phyloP scores from a whole-genome alignment of 257 asterid species.

The Penstemon newberryi region DNA sequence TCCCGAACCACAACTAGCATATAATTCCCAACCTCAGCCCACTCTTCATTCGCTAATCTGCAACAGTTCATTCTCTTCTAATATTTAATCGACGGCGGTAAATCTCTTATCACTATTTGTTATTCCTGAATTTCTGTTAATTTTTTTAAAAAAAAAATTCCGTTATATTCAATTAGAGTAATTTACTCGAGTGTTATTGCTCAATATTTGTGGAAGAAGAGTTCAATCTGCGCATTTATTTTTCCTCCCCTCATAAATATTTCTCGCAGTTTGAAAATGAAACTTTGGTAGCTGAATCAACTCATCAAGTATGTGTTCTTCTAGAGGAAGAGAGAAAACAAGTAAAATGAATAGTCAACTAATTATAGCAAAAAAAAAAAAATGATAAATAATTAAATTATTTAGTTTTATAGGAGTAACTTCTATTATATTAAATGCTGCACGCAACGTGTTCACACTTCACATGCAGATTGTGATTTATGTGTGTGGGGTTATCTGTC shows the following conservation, averaged over 20 bases:
- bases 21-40: conserved; percentile 25
- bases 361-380: not conserved
- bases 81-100: conserved; percentile 16
- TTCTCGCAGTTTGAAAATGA: conserved; percentile 10
- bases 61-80: conserved; percentile 15
- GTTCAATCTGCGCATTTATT: conserved; percentile 1
- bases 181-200: conserved; percentile 5
- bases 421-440: conserved; percentile 39
- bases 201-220: conserved; percentile 13
- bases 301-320: conserved; percentile 7
- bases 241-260: conserved; percentile 18
- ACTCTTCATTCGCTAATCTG: conserved; percentile 29
- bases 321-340: not conserved
- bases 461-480: conserved; percentile 50
- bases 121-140: conserved; percentile 10
- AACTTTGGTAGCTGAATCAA: conserved; percentile 27
- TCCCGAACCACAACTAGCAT: conserved; percentile 32
- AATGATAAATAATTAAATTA: not conserved
- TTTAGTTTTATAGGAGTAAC: not conserved
- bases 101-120: not conserved
- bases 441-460: conserved; percentile 49
- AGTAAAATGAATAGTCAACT: not conserved
- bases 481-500: conserved; percentile 33
- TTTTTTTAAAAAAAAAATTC: too few species aligned
- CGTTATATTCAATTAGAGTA: not conserved